Percentiles rank a stretch among this genome's conserved stretches.
Evolutionary conservation across 1,139 yeast species (phyloP).

Genomic region (Groenewaldozyma auringiensis): DNA sequence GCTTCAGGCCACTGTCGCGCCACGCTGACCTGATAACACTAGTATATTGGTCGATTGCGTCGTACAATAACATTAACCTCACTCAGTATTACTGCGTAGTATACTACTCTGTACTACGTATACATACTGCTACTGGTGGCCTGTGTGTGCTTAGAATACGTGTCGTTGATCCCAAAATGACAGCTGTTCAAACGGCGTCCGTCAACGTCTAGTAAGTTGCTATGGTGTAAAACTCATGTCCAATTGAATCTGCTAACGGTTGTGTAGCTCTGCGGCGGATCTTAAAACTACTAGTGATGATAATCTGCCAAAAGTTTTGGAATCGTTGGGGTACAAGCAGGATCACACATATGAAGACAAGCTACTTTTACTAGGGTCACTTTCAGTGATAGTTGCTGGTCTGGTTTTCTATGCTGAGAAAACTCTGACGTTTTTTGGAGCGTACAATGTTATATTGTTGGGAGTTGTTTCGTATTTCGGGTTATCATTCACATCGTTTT

Average conservation of each 20-base stretch:
- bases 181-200: constrained; percentile 16
- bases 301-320: constrained; percentile 33
- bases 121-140: too few species aligned
- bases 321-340: constrained; percentile 55
- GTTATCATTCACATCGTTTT: constrained; percentile 42
- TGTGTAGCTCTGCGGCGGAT: constrained; percentile 25
- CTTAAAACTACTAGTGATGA: constrained; percentile 32
- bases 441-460: constrained; percentile 35
- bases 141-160: too few species aligned
- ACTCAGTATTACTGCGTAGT: too few species aligned
- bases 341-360: constrained; percentile 50
- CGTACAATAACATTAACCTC: too few species aligned
- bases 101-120: too few species aligned
- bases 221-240: not conserved
- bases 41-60: too few species aligned
- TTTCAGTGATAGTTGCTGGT: constrained; percentile 60
- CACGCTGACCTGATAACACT: too few species aligned
- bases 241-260: not conserved
- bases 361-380: constrained; percentile 61
- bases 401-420: constrained; percentile 61
- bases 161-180: too few species aligned
- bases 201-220: constrained; percentile 24
- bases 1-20: too few species aligned
- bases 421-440: constrained; percentile 42
- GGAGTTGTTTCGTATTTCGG: constrained; percentile 45